These are phyloP conservation scores for Nakaseomyces glabratus DNA, from an alignment of 1,139 yeast genomes.

Conservation along the genomic window DNA sequence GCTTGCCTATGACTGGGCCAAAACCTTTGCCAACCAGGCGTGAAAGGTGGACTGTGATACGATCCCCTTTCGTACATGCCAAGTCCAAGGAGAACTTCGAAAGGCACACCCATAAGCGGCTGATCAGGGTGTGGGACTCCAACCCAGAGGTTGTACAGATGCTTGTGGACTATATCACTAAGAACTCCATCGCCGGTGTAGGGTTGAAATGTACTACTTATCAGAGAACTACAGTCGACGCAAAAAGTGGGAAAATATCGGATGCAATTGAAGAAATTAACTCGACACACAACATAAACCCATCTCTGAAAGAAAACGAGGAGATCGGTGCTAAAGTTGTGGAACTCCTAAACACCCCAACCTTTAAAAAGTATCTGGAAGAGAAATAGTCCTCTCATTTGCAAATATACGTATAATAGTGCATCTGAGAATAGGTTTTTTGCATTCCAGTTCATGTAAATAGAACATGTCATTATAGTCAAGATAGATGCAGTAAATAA, in stretches of 20 bases:
- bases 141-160: constrained; percentile 77
- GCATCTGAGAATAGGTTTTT: background rate
- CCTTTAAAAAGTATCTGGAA: constrained; percentile 39
- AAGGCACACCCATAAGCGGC: constrained; percentile 72
- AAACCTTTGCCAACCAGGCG: constrained; percentile 60
- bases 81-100: constrained; percentile 91
- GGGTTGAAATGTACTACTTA: constrained; percentile 69
- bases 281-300: background rate
- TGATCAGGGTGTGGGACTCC: constrained; percentile 71
- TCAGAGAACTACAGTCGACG: constrained; percentile 39
- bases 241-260: background rate
- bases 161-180: constrained; percentile 70
- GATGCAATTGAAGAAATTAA: constrained; percentile 1
- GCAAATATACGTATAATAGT: background rate
- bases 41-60: constrained; percentile 88
- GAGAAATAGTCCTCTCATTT: no score
- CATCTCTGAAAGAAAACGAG: constrained; percentile 30
- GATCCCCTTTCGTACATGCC: constrained; percentile 91
- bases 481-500: no score
- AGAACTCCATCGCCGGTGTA: constrained; percentile 73
- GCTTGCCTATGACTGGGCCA: constrained; percentile 71
- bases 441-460: no score
- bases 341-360: constrained; percentile 58
- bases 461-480: no score
- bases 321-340: constrained; percentile 65